A percentile compares a stretch with the other conserved stretches of the same genome.
Conservation (phyloP, 805 yeast genomes). For the Soucietia sequanensis region DNA sequence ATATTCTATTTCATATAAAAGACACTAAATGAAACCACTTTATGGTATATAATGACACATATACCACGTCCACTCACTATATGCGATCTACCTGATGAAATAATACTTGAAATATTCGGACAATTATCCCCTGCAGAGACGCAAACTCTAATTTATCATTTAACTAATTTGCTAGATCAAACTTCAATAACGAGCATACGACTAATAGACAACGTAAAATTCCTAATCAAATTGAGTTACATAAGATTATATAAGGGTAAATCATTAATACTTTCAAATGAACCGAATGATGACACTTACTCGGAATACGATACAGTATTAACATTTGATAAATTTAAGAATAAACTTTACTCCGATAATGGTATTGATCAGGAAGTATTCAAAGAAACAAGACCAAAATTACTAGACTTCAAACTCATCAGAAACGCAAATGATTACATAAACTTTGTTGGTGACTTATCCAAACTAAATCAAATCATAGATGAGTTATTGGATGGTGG, state of each 20-base stretch:
- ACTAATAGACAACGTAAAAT: constrained; percentile 2
- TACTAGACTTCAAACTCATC: constrained; percentile 19
- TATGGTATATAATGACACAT: no score
- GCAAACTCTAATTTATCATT: constrained; percentile 1
- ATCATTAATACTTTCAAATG: constrained; percentile 10
- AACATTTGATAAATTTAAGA: constrained; percentile 11
- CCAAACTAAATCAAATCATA: constrained; percentile 15
- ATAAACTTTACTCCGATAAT: constrained; percentile 8
- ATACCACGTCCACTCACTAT: no score
- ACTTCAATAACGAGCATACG: no score
- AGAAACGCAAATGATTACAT: constrained; percentile 21
- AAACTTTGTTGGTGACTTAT: constrained; percentile 18
- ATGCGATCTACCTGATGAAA: constrained; percentile 17
- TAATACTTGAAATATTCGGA: constrained; percentile 13
- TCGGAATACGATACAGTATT: constrained; percentile 10
- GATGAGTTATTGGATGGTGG: constrained; percentile 12
- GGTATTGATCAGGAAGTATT: constrained; percentile 10
- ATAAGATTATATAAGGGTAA: constrained; percentile 19
- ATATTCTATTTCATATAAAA: no score
- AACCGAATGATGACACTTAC: background rate
- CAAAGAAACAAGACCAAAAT: constrained; percentile 16
- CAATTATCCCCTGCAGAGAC: constrained; percentile 14
- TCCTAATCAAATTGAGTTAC: constrained; percentile 12
- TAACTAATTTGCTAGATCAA: background rate
- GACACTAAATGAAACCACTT: no score